These are phyloP conservation scores for Fusarium papillatum DNA, from an alignment of 2,329 filamentous ascomycete genomes.

Conservation along the genomic window DNA sequence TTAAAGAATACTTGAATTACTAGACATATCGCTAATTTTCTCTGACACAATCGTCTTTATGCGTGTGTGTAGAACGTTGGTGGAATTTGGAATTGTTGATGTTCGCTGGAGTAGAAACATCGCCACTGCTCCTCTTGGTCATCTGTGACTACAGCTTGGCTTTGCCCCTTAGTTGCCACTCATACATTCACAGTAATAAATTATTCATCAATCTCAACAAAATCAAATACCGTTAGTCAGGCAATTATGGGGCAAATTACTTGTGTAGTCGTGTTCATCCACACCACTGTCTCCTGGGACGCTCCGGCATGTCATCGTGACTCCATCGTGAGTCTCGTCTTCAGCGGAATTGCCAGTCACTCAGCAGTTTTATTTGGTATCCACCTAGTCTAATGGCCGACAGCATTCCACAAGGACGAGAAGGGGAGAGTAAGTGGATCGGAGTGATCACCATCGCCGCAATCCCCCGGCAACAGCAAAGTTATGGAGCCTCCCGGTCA, in stretches of 20 bases:
- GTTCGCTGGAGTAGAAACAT: background rate
- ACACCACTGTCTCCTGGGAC: background rate
- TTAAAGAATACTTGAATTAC: too few relatives aligned
- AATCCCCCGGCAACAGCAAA: background rate
- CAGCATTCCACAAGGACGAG: background rate
- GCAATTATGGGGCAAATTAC: background rate
- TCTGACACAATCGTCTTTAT: background rate
- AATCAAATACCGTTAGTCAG: background rate
- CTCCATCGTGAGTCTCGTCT: background rate
- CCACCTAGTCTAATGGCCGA: background rate
- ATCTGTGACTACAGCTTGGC: background rate
- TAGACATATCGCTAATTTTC: background rate
- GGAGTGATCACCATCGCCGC: background rate
- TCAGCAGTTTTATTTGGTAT: background rate
- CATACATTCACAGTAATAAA: background rate
- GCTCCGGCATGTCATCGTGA: background rate
- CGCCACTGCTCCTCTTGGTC: background rate
- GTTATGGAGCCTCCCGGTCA: background rate
- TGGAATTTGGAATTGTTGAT: background rate
- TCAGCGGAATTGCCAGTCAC: background rate
- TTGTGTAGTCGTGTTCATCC: background rate
- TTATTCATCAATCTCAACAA: background rate
- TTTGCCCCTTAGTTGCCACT: background rate
- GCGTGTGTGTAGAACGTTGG: background rate
- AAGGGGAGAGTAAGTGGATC: background rate